Evolutionary conservation across 345 rosid species (phyloP).

Genomic region (Clausena lansium): DNA sequence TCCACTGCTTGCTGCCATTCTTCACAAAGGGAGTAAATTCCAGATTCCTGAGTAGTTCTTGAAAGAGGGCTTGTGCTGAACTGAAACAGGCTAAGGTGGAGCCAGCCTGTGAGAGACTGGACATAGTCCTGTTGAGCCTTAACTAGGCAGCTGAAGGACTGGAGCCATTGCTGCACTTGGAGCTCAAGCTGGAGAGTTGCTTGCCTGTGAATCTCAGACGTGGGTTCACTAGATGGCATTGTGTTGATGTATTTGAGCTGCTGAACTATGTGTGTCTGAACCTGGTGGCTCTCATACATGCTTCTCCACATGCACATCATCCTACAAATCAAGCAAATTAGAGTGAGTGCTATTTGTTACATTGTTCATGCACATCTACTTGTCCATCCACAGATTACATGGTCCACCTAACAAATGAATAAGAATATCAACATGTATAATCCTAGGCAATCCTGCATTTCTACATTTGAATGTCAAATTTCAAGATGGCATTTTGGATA

Average conservation of each 20-base stretch:
- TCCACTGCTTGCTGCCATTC: slow-evolving; percentile 87
- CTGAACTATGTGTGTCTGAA: slow-evolving; percentile 92
- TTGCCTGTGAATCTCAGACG: slow-evolving; percentile 91
- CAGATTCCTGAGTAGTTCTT: slow-evolving; percentile 52
- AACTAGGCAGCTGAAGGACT: slow-evolving; percentile 74
- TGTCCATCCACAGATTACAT: not conserved
- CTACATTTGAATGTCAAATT: not conserved
- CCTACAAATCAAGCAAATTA: slow-evolving; percentile 34
- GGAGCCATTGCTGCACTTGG: slow-evolving; percentile 93
- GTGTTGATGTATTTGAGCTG: slow-evolving; percentile 90
- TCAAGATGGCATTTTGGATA: not conserved
- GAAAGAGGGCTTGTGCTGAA: slow-evolving; percentile 65
- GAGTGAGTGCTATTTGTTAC: not conserved
- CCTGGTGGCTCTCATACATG: slow-evolving; percentile 98
- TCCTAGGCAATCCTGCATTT: not conserved
- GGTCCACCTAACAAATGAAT: not conserved
- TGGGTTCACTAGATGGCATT: slow-evolving; percentile 80
- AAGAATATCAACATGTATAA: not conserved
- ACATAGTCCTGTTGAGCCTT: slow-evolving; percentile 85
- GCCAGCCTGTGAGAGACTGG: slow-evolving; percentile 90
- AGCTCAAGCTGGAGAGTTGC: slow-evolving; percentile 87
- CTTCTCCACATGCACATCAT: slow-evolving; percentile 98
- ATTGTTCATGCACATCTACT: not conserved
- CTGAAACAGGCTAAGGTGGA: slow-evolving; percentile 87
- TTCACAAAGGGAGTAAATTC: slow-evolving; percentile 80